phyloP scores from a whole-genome alignment of 2,329 filamentous ascomycete genomes.

The Fusarium xylarioides region DNA sequence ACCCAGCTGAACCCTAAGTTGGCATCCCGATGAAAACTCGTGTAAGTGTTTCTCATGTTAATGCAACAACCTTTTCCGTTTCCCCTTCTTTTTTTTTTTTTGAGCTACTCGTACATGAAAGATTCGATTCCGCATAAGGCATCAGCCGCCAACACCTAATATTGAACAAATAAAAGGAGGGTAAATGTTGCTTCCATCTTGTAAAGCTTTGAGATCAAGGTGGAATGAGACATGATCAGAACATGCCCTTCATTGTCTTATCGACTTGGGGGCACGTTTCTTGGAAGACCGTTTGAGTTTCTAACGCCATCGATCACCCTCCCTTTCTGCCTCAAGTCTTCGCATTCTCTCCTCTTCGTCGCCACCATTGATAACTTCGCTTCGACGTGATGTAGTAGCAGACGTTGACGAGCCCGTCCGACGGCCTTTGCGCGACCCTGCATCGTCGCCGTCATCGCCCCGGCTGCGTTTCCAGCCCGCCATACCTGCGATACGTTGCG shows the following conservation, averaged over 20 bases:
- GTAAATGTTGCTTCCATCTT: background rate
- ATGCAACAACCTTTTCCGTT: background rate
- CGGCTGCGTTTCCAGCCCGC: conserved; percentile 60
- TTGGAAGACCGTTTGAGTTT: conserved; percentile 4
- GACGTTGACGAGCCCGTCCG: conserved; percentile 47
- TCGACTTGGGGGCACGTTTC: conserved; percentile 1
- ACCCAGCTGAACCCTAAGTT: conserved; percentile 1
- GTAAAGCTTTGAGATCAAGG: background rate
- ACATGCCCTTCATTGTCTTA: conserved; percentile 9
- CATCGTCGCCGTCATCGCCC: conserved; percentile 52
- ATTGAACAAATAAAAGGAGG: background rate
- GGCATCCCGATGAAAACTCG: conserved; percentile 1
- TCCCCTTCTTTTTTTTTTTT: conserved; percentile 2
- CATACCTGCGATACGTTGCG: conserved; percentile 69
- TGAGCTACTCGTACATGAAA: conserved; percentile 19
- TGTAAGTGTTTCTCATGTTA: conserved; percentile 7
- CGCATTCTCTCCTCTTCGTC: conserved; percentile 64
- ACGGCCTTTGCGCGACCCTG: conserved; percentile 52
- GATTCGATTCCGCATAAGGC: background rate
- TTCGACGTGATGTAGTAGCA: conserved; percentile 51
- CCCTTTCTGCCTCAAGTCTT: conserved; percentile 67
- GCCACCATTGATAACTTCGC: conserved; percentile 57
- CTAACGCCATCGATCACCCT: conserved; percentile 60
- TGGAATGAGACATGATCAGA: background rate
- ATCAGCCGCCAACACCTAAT: conserved; percentile 21